phyloP scores from a whole-genome alignment of 139 green algal genomes.

The Coelastrella sp. region DNA sequence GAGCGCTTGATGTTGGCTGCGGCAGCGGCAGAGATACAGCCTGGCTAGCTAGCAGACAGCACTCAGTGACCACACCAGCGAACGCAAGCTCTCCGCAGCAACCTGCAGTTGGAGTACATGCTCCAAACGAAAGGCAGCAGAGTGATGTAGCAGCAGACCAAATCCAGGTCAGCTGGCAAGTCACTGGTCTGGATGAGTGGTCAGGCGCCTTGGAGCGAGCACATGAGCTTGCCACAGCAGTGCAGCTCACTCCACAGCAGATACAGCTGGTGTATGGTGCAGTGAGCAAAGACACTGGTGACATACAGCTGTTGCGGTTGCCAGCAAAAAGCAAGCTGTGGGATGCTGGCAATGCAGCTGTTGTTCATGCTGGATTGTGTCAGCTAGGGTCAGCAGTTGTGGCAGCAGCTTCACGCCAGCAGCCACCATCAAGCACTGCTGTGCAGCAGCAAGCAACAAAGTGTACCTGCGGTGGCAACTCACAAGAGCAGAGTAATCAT shows the following conservation, averaged over 20 bases:
- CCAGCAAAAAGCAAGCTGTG: conserved; percentile 4
- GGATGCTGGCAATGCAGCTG: background rate
- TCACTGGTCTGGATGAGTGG: conserved; percentile 55
- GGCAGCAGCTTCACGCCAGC: too few relatives aligned
- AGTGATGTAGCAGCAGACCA: background rate
- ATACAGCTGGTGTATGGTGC: conserved; percentile 5
- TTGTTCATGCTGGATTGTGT: background rate
- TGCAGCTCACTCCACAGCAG: background rate
- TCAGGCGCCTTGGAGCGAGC: conserved; percentile 47
- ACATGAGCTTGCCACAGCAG: conserved; percentile 13
- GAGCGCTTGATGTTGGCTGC: conserved; percentile 57
- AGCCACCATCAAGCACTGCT: too few relatives aligned
- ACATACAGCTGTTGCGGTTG: background rate
- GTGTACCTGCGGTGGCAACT: background rate
- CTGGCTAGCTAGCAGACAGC: conserved; percentile 42
- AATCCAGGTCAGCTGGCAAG: conserved; percentile 38
- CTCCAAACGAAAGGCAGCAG: background rate
- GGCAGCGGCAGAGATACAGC: conserved; percentile 53
- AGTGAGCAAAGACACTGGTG: background rate
- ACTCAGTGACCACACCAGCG: too few relatives aligned
- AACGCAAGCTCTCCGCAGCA: too few relatives aligned
- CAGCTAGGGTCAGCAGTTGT: background rate
- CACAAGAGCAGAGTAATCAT: too few relatives aligned
- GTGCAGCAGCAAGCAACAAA: background rate
- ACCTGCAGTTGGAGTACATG: too few relatives aligned